A percentile compares a stretch with the other conserved stretches of the same genome.
Evolutionary conservation across 768 basidiomycete species (phyloP).

Genomic region (Psilocybe tampanensis): DNA sequence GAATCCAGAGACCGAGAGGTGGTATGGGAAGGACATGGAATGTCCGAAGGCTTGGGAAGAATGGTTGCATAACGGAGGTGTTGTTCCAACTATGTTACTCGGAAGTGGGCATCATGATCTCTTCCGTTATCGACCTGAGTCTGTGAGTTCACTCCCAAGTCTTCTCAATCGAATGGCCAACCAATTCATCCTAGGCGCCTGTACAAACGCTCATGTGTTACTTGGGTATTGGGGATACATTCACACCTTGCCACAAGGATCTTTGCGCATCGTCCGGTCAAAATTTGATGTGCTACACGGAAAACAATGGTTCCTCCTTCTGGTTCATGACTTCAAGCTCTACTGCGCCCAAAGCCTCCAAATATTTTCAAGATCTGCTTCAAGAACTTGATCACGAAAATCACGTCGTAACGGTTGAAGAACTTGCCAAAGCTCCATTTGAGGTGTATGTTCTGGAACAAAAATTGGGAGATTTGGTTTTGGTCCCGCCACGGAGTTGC

Average conservation of each 20-base stretch:
- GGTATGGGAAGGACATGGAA: slow-evolving; percentile 78
- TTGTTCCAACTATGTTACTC: slow-evolving; percentile 55
- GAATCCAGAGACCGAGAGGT: slow-evolving; percentile 54
- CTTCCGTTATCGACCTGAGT: slow-evolving; percentile 53
- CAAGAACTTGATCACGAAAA: slow-evolving; percentile 77
- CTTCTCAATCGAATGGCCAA: not conserved
- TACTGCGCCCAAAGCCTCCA: slow-evolving; percentile 52
- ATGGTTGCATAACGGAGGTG: slow-evolving; percentile 51
- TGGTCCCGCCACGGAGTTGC: slow-evolving; percentile 79
- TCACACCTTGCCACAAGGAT: slow-evolving; percentile 85
- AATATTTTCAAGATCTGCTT: slow-evolving; percentile 58
- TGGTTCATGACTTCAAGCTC: slow-evolving; percentile 85
- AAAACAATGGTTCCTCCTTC: slow-evolving; percentile 69
- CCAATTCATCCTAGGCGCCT: slow-evolving; percentile 39
- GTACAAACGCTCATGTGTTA: slow-evolving; percentile 89
- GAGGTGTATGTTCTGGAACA: slow-evolving; percentile 73
- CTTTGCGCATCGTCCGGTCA: slow-evolving; percentile 84
- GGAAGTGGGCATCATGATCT: slow-evolving; percentile 60
- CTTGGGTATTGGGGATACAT: slow-evolving; percentile 79
- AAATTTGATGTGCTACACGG: slow-evolving; percentile 85
- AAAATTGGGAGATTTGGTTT: slow-evolving; percentile 73
- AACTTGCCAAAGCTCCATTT: slow-evolving; percentile 69
- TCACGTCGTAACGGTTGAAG: slow-evolving; percentile 61
- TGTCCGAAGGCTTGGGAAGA: slow-evolving; percentile 69
- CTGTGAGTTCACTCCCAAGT: slow-evolving; percentile 38